Evolutionary conservation across 768 basidiomycete species (phyloP).

Genomic region (Boletus rex-veris): DNA sequence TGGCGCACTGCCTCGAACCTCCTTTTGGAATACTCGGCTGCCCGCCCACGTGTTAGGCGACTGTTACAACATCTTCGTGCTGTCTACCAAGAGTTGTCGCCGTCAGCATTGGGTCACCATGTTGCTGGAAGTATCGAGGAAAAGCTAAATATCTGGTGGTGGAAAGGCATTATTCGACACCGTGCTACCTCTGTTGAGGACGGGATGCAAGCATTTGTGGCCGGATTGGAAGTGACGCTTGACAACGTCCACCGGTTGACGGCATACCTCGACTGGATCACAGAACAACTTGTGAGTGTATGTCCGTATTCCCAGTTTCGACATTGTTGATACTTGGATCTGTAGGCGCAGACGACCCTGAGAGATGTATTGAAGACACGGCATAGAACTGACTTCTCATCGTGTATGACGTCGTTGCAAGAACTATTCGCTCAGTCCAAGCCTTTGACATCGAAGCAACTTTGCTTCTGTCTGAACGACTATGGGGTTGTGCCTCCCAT

Average conservation of each 20-base stretch:
- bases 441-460: constrained; percentile 3
- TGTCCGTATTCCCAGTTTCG: not conserved
- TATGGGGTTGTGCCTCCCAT: not conserved
- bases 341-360: constrained; percentile 19
- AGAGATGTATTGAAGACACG: constrained; percentile 7
- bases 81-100: constrained; percentile 14
- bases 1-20: constrained; percentile 31
- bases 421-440: constrained; percentile 21
- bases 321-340: constrained; percentile 2
- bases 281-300: constrained; percentile 24
- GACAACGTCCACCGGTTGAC: constrained; percentile 18
- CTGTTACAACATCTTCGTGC: constrained; percentile 15
- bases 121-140: not conserved
- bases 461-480: constrained; percentile 5
- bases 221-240: constrained; percentile 21
- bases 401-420: constrained; percentile 17
- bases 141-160: not conserved
- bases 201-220: constrained; percentile 9
- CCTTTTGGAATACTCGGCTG: constrained; percentile 32
- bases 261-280: constrained; percentile 29
- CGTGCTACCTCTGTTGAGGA: constrained; percentile 6
- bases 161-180: constrained; percentile 4
- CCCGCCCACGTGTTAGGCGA: constrained; percentile 18
- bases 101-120: not conserved
- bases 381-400: constrained; percentile 9